These are phyloP conservation scores for Bolboschoenoplectus hybrid DNA, from an alignment of 202 grass and related monocot genomes.

Conservation along the genomic window DNA sequence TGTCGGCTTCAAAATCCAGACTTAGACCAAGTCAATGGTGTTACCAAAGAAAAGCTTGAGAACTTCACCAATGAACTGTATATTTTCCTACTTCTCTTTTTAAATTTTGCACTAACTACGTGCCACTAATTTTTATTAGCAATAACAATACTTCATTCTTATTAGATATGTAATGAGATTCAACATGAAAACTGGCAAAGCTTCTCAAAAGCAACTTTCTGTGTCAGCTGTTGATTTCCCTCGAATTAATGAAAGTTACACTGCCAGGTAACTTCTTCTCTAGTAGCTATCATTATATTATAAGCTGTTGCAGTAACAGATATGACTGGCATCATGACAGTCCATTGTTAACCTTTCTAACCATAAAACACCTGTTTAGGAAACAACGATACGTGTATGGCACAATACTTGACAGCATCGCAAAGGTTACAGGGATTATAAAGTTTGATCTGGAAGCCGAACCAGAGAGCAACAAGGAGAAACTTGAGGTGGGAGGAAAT, in stretches of 20 bases:
- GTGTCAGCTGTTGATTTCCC: slow-evolving; percentile 87
- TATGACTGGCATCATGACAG: background rate
- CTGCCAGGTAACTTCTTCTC: slow-evolving; percentile 57
- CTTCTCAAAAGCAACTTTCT: slow-evolving; percentile 81
- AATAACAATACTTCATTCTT: slow-evolving; percentile 29
- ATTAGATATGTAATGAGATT: slow-evolving; percentile 94
- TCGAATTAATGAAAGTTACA: slow-evolving; percentile 85
- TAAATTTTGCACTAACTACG: background rate
- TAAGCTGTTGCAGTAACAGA: background rate
- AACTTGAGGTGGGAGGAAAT: slow-evolving; percentile 81
- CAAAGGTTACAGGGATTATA: slow-evolving; percentile 74
- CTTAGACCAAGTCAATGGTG: slow-evolving; percentile 70
- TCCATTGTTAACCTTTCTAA: slow-evolving; percentile 16
- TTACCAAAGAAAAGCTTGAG: slow-evolving; percentile 57
- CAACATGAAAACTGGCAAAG: slow-evolving; percentile 76
- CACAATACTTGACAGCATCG: slow-evolving; percentile 74
- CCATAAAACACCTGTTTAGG: slow-evolving; percentile 41
- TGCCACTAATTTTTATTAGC: slow-evolving; percentile 8
- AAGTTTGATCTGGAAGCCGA: slow-evolving; percentile 86
- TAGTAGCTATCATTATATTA: slow-evolving; percentile 17
- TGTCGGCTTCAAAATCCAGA: slow-evolving; percentile 76
- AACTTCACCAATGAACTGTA: slow-evolving; percentile 84
- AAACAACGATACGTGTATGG: slow-evolving; percentile 89
- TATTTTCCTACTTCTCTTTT: slow-evolving; percentile 21
- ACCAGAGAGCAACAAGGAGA: slow-evolving; percentile 57